Base-by-base conservation (phyloP, 176 grass and related monocot genomes). In the Ensete glaucum region DNA sequence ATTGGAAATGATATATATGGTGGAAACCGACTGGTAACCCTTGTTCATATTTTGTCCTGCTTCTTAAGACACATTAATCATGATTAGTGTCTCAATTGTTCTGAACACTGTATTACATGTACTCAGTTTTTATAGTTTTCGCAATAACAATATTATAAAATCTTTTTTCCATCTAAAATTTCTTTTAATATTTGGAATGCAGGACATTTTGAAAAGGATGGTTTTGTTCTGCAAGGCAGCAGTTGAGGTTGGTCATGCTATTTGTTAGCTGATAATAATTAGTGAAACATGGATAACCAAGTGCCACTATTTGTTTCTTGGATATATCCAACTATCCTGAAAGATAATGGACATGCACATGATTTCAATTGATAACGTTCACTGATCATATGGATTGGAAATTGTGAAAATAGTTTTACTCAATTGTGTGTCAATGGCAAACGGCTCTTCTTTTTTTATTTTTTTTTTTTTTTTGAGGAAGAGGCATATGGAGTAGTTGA, bases 131-230 rank as follows among this genome's bases (percentile, higher is more conserved):
- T 22, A 29, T 52, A 73, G 26, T n/a, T 19, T 51, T 51, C 17
- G 10, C 6, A 50, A 48, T 29, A 7, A 19, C 16, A 49, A 27
- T 50, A 49, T 9, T 17, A 70, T 5, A 16, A 6, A 52, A 21
- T 8, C 11, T 11, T 70, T 25, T 6, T 51, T 52, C 67, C 67
- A 11, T 12, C 67, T 70, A 50, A 70, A 17, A 15, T 83, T 43
- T 75, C 52, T 53, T 53, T 15, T 77, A 64, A 52, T 24, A 64
- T 64, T 79, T 62, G 22, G 34, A 63, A 72, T 87, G 69, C 84
- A 98, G 95, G 95, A 91, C 51, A 98, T 91, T 74, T 69, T 87
- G 80, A 98, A 87, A 82, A 85, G 86, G 75, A 98, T 98, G 88
- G 72, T 91, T 83, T 83, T 98, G 65, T 82, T 98, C 78, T 98